Base-by-base conservation (phyloP, 2,329 filamentous ascomycete species). In the Didymella sp. region DNA sequence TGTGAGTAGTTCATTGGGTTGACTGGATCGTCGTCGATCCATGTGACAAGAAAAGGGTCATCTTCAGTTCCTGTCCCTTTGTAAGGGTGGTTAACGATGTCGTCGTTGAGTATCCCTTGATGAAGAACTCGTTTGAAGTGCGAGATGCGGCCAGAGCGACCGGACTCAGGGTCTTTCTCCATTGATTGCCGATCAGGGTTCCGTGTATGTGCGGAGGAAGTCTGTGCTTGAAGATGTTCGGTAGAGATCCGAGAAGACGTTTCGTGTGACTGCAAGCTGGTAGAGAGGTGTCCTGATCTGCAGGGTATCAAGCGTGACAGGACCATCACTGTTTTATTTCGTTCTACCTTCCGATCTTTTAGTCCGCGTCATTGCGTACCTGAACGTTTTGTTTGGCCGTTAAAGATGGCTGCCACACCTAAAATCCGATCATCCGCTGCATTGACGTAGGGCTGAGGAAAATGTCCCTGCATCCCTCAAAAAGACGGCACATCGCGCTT, bases 21-120 rank as follows among this genome's bases (percentile, higher is more conserved):
- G 61, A 85, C 83, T 9, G 84, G 82, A 71, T 92, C 89, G 49
- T 85, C 74, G 17, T 84, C 82, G 21, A 90, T 82, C 77, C 88
- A 92, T 52, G 85, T 84, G 62, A 92, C 88, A 28, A 87, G 76
- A 61, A 84, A 92, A 1, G 89, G 89, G 37, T 88, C 85, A 40
- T 88, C 84, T 8, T 80, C 72, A 2, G 89, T 92, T 58, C 89
- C 89, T 12, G 81, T 73, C 21, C 63, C 63, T n/a, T 46, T 45
- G 48, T 63, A 65, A 24, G 76, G 71, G 72, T 84, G 79, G 47
- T 83, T 77, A 42, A 87, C 74, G 8, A 88, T 82, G 50, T 82
- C 81, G 43, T 82, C 78, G 0, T 82, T 87, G 47, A 90, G 76
- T 41, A 82, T 83, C 24, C 81, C 80, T 51, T 85, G 86, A 69